Evolutionary conservation across 2,329 filamentous ascomycete species (phyloP).

Genomic region (Trichoderma polysporum): DNA sequence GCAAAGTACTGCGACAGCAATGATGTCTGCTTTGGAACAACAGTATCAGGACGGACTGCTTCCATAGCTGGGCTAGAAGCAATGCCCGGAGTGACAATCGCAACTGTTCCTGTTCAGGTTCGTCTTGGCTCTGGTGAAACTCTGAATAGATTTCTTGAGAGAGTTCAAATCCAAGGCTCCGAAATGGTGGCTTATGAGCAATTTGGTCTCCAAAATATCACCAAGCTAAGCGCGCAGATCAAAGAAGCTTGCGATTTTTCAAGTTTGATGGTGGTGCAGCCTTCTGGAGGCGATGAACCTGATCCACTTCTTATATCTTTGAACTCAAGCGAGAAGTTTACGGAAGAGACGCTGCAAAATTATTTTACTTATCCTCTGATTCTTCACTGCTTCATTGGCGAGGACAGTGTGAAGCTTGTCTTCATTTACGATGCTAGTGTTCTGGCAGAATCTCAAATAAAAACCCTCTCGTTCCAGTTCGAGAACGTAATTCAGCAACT

Average conservation of each 20-base stretch:
- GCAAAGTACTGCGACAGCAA: conserved; percentile 8
- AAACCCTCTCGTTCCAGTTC: not conserved
- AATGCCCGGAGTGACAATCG: not conserved
- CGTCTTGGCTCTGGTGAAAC: not conserved
- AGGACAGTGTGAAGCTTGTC: not conserved
- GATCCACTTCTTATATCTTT: not conserved
- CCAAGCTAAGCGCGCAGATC: conserved; percentile 18
- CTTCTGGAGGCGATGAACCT: not conserved
- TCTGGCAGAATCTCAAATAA: not conserved
- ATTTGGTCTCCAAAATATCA: conserved; percentile 9
- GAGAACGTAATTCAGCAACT: conserved; percentile 14
- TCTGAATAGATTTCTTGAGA: not conserved
- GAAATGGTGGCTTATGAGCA: conserved; percentile 15
- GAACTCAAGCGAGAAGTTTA: not conserved
- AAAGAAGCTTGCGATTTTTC: conserved; percentile 18
- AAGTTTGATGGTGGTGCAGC: conserved; percentile 21
- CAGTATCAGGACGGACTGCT: conserved; percentile 14
- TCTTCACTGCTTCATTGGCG: conserved; percentile 1
- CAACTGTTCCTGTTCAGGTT: conserved; percentile 14
- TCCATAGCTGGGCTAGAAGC: not conserved
- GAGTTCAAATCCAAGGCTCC: conserved; percentile 3
- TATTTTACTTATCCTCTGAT: conserved; percentile 16
- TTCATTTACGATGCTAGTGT: not conserved
- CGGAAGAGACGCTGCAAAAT: not conserved
- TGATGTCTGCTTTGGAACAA: conserved; percentile 18